A percentile compares a stretch with the other conserved stretches of the same genome.
These are phyloP conservation scores for Xanthoconium purpureum DNA, from an alignment of 768 basidiomycete species.

Conservation along the genomic window DNA sequence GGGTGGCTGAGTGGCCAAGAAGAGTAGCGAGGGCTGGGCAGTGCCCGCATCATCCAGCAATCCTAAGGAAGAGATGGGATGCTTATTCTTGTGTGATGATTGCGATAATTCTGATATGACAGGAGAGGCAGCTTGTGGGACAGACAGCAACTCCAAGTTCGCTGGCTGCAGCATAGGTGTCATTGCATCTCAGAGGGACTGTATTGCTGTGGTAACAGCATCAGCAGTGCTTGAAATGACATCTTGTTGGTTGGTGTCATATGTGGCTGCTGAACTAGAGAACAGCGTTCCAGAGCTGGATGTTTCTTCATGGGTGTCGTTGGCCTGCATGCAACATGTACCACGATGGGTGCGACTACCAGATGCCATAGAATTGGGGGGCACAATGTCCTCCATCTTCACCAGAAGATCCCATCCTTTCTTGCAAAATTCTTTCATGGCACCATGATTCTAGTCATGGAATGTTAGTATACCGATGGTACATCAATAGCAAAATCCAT, in stretches of 20 bases:
- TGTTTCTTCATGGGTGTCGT: background rate
- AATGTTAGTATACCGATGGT: background rate
- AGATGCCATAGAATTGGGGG: background rate
- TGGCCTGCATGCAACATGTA: background rate
- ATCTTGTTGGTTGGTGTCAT: background rate
- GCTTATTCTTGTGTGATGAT: background rate
- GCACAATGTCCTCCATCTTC: background rate
- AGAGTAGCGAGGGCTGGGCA: background rate
- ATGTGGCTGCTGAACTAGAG: background rate
- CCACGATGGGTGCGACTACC: background rate
- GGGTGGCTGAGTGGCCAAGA: background rate
- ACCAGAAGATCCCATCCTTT: background rate
- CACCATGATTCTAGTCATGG: background rate
- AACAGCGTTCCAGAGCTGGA: too few relatives aligned
- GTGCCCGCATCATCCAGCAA: background rate
- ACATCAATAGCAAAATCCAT: background rate
- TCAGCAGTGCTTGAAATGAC: background rate
- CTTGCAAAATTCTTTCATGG: background rate
- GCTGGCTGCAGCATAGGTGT: too few relatives aligned
- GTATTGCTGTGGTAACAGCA: background rate
- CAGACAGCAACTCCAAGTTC: background rate
- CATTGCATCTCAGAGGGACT: background rate
- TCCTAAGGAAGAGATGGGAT: background rate
- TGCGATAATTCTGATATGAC: background rate
- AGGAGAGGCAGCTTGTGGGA: background rate